phyloP scores from a whole-genome alignment of 2,329 filamentous ascomycete genomes.

The Ustulina deusta region DNA sequence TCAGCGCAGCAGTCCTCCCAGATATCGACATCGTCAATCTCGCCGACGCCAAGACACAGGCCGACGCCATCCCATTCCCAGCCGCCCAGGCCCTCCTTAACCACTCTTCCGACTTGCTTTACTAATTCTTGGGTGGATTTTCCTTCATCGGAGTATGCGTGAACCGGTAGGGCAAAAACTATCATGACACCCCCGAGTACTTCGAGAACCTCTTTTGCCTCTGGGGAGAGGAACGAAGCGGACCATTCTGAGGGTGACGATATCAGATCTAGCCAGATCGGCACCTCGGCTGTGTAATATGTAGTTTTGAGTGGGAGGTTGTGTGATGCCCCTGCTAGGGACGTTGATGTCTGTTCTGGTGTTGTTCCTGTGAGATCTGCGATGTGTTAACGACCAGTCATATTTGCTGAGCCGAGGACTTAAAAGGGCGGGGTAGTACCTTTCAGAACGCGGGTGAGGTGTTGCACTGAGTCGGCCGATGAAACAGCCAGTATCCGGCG shows the following conservation, averaged over 20 bases:
- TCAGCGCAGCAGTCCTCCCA: constrained; percentile 72
- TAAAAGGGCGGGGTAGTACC: constrained; percentile 54
- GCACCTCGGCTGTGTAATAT: constrained; percentile 71
- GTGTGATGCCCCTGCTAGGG: constrained; percentile 71
- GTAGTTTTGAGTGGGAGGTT: constrained; percentile 65
- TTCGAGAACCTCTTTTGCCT: constrained; percentile 71
- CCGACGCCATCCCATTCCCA: constrained; percentile 74
- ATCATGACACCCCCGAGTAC: constrained; percentile 72
- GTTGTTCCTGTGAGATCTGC: constrained; percentile 65
- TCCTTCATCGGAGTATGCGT: constrained; percentile 41
- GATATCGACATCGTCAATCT: constrained; percentile 61
- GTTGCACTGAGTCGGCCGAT: constrained; percentile 59
- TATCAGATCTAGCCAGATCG: constrained; percentile 76
- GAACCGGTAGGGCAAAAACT: constrained; percentile 60
- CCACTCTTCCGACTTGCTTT: constrained; percentile 64
- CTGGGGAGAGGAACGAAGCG: constrained; percentile 67
- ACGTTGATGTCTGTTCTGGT: constrained; percentile 55
- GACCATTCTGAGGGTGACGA: constrained; percentile 66
- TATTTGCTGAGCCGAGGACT: not conserved
- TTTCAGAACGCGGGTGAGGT: constrained; percentile 64
- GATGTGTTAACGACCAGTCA: constrained; percentile 30
- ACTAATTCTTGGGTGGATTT: constrained; percentile 58
- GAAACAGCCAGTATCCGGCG: constrained; percentile 70
- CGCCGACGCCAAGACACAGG: constrained; percentile 68
- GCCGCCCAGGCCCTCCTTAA: constrained; percentile 68